phyloP scores from a whole-genome alignment of 805 yeast genomes.

The Starmerella etchellsii region DNA sequence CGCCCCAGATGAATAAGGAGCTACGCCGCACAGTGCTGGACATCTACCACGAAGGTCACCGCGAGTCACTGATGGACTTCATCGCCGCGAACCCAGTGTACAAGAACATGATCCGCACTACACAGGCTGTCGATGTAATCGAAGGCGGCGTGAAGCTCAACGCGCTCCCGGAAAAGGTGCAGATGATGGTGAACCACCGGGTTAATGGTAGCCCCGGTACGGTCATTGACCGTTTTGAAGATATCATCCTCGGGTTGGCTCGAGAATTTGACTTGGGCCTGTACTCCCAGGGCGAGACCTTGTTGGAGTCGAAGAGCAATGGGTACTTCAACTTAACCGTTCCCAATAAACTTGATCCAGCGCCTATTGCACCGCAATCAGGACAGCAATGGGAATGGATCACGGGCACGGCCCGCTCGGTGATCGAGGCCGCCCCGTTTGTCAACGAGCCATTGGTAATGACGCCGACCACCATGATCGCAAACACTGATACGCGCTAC shows the following conservation, averaged over 20 bases:
- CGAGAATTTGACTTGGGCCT: constrained; percentile 39
- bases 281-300: constrained; percentile 24
- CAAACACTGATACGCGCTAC: constrained; percentile 56
- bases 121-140: constrained; percentile 57
- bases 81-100: constrained; percentile 14
- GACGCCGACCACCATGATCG: constrained; percentile 50
- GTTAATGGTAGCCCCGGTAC: constrained; percentile 40
- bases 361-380: constrained; percentile 40
- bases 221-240: constrained; percentile 27
- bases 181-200: constrained; percentile 49
- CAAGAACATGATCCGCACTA: constrained; percentile 40
- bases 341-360: constrained; percentile 33
- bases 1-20: constrained; percentile 12
- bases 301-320: constrained; percentile 21
- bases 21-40: constrained; percentile 15
- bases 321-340: constrained; percentile 35
- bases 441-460: constrained; percentile 23
- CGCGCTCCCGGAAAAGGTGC: constrained; percentile 57
- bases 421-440: constrained; percentile 23
- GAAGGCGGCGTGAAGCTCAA: constrained; percentile 64
- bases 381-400: constrained; percentile 39
- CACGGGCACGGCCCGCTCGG: constrained; percentile 49
- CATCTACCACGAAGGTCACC: constrained; percentile 13
- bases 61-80: constrained; percentile 7
- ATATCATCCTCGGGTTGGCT: constrained; percentile 34